These are phyloP conservation scores for Gracilaria domingensis DNA, from an alignment of 23 red algal species.

Conservation along the genomic window DNA sequence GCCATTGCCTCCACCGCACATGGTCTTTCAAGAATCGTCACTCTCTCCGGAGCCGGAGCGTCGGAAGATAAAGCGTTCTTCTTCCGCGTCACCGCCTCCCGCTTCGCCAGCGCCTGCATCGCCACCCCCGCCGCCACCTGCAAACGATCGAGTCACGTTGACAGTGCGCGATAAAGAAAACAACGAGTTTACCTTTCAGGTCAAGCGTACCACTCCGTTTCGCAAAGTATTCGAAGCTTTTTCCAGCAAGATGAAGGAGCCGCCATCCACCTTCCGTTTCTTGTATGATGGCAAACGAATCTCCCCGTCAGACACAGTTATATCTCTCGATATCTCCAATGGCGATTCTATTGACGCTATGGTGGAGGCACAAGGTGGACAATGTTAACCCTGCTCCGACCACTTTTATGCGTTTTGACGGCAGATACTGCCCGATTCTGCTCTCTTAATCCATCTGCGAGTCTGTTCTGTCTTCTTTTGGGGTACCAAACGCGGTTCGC, in stretches of 20 bases:
- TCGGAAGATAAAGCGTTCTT: conserved; percentile 4
- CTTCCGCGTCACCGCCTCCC: background rate
- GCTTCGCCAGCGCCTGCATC: background rate
- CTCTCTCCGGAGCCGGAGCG: conserved; percentile 13
- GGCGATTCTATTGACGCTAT: conserved; percentile 17
- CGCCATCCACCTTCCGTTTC: background rate
- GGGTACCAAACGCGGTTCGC: background rate
- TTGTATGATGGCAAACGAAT: conserved; percentile 20
- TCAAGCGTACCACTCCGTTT: background rate
- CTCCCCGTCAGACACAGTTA: background rate
- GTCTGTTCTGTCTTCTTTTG: background rate
- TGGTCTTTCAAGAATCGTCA: background rate
- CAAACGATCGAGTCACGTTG: background rate
- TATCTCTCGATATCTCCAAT: background rate
- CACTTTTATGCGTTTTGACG: background rate
- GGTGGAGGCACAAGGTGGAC: background rate
- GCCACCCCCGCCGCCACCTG: background rate
- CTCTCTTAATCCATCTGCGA: conserved; percentile 27
- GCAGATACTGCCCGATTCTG: background rate
- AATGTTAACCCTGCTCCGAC: background rate
- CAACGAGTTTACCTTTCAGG: conserved; percentile 3
- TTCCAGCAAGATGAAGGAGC: background rate
- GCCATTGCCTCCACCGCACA: background rate
- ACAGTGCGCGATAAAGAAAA: conserved; percentile 17
- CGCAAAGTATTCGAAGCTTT: conserved; percentile 22